Evolutionary conservation across 208 protist genomes (phyloP).

Genomic region (Hexamita inflata): DNA sequence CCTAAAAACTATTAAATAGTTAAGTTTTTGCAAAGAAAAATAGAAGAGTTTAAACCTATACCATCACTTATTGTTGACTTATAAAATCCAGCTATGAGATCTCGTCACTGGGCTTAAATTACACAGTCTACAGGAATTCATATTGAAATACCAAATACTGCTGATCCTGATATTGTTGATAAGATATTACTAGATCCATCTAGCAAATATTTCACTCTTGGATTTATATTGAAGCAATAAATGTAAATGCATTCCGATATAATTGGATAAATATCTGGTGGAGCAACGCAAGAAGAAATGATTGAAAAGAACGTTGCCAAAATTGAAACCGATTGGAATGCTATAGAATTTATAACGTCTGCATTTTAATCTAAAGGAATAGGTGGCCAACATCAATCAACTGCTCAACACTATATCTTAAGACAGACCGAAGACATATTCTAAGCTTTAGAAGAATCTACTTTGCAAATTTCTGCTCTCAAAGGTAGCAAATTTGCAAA

Average conservation of each 20-base stretch:
- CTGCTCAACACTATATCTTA: not conserved
- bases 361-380: not conserved
- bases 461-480: constrained; percentile 6
- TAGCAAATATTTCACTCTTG: not conserved
- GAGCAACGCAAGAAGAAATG: not conserved
- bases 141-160: not conserved
- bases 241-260: not conserved
- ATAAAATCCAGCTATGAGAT: constrained; percentile 5
- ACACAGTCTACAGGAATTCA: not conserved
- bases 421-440: constrained; percentile 11
- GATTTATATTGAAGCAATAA: not conserved
- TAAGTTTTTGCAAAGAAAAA: too few relatives aligned
- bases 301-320: constrained; percentile 8
- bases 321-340: constrained; percentile 2
- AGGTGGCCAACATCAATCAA: not conserved
- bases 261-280: constrained; percentile 9
- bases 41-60: not conserved
- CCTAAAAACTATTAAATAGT: too few relatives aligned
- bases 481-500: constrained; percentile 17
- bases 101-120: constrained; percentile 23
- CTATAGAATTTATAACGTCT: not conserved
- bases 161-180: not conserved
- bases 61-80: not conserved
- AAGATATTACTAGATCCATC: not conserved
- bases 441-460: not conserved